phyloP scores from a whole-genome alignment of 2,329 filamentous ascomycete species.

The Botrytis tulipae region DNA sequence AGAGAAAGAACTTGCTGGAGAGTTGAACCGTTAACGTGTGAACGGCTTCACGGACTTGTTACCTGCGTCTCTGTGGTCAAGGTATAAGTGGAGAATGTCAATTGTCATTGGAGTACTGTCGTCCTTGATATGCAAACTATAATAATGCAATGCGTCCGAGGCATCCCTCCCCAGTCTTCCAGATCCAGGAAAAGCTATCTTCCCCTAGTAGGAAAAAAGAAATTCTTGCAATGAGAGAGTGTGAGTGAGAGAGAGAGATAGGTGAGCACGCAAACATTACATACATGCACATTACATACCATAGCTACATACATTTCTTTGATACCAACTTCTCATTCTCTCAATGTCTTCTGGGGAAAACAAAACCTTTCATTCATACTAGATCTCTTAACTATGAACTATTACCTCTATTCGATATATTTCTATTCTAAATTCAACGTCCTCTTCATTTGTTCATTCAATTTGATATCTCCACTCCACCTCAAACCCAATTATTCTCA shows the following conservation, averaged over 20 bases:
- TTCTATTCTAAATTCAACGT: neutral
- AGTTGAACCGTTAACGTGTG: no score
- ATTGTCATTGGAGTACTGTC: neutral
- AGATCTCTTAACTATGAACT: no score
- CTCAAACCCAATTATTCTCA: neutral
- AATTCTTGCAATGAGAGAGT: neutral
- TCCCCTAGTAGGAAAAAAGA: neutral
- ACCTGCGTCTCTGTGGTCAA: neutral
- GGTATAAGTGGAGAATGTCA: neutral
- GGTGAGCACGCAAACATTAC: neutral
- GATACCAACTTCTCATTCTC: neutral
- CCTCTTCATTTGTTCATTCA: neutral
- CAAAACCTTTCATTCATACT: neutral
- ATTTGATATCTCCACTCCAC: neutral
- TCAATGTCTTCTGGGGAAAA: neutral
- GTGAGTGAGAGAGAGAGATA: no score
- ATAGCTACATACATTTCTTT: neutral
- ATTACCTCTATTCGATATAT: no score
- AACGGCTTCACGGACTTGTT: neutral
- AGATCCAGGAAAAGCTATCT: neutral
- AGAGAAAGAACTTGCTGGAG: no score
- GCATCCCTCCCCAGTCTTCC: neutral
- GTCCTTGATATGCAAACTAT: neutral
- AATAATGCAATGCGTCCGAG: neutral
- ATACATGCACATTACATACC: neutral